Evolutionary conservation across 1,139 yeast species (phyloP), one percentile per base, ranked within the genome.

Genomic region (Zygoascus sp.): DNA sequence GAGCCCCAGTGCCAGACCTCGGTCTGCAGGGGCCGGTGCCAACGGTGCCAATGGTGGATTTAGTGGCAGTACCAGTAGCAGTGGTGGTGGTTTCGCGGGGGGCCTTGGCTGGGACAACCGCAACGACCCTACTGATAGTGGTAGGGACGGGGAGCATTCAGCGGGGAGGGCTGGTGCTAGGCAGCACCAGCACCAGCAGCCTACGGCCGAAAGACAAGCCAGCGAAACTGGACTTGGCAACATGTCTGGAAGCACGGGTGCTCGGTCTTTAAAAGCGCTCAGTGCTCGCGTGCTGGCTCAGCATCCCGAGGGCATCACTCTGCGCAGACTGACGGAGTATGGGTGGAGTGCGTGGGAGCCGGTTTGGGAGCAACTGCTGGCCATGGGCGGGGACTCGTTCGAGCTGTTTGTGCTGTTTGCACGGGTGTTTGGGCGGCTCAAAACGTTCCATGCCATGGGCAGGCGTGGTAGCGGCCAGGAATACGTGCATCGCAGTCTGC

Each of bases 381-480:
- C 23, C n/a, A 35, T 42, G 8, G 61, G 62, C 11, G 45, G 43
- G 10, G 65, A 61, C 40, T 53, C 60, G n/a, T 60, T 54, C 44
- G 44, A 42, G 21, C 37, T 58, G 37, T 60, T 58, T 42, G 48
- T 48, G 13, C 45, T 53, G 23, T 61, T 61, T 47, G 53, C 55
- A 5, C 39, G 42, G 17, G 45, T 19, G 15, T 61, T 59, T 44
- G 55, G 57, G 28, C 40, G 32, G 25, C 37, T 25, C 37, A 42
- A 13, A 38, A 43, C 39, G 22, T 40, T 27, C 28, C 45, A 27
- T n/a, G 49, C 43, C 42, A 42, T 22, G 23, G 6, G 4, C 32
- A 25, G 3, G n/a, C 5, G 23, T 21, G 21, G 32, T 19, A 32
- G 5, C 22, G 30, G 17, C 9, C 16, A 22, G 15, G 17, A 19